phyloP scores from a whole-genome alignment of 257 asterid genomes.

The Solanum appendiculatum region DNA sequence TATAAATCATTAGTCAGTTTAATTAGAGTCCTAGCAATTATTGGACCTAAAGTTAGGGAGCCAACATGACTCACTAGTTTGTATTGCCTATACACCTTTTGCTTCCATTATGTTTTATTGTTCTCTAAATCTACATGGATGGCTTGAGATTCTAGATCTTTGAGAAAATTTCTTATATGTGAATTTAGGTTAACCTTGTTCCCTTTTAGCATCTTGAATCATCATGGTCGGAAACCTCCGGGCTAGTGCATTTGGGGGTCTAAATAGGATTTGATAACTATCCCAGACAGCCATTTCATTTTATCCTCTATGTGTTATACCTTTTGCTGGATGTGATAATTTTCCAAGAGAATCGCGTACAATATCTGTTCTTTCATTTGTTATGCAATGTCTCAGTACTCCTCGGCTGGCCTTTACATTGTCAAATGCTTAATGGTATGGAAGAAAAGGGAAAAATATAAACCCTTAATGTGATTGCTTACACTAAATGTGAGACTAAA shows the following conservation, averaged over 20 bases:
- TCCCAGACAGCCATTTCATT: not conserved
- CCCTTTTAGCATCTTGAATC: not conserved
- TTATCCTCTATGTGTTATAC: not conserved
- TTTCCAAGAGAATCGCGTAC: not conserved
- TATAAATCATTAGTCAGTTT: not conserved
- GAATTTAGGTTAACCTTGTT: not conserved
- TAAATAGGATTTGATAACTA: not conserved
- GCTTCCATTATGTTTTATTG: not conserved
- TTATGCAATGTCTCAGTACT: not conserved
- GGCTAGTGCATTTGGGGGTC: not conserved
- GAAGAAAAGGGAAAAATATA: not conserved
- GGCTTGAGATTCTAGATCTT: not conserved
- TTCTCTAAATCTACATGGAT: not conserved
- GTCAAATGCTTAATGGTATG: not conserved
- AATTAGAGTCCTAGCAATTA: not conserved
- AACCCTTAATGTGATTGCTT: not conserved
- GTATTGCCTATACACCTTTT: not conserved
- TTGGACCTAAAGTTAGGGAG: not conserved
- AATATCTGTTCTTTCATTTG: not conserved
- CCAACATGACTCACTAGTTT: not conserved
- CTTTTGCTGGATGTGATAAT: not conserved
- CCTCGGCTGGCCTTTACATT: not conserved
- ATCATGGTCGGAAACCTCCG: not conserved
- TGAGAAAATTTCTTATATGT: not conserved
- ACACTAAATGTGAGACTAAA: not conserved